Conservation (phyloP, 768 basidiomycete genomes). For the Pholiota molesta region DNA sequence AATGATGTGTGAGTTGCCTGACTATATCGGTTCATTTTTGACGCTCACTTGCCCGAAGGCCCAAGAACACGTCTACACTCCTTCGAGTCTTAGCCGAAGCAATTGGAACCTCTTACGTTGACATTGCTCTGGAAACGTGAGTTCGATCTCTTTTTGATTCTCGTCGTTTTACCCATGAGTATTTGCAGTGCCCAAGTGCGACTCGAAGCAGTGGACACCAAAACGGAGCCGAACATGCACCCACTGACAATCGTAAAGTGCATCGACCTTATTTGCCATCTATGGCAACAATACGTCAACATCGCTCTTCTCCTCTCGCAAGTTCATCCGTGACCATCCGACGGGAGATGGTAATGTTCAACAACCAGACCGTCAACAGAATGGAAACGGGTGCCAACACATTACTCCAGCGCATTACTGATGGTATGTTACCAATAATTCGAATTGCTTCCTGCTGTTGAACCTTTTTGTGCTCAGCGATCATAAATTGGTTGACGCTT, state of each 20-base stretch:
- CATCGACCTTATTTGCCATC: conserved; percentile 87
- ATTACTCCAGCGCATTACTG: conserved; percentile 79
- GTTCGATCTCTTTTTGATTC: conserved; percentile 29
- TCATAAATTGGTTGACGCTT: conserved; percentile 71
- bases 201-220: conserved; percentile 74
- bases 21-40: background rate
- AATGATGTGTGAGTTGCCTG: conserved; percentile 76
- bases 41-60: conserved; percentile 47
- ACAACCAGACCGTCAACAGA: conserved; percentile 83
- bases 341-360: conserved; percentile 91
- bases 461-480: conserved; percentile 42
- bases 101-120: conserved; percentile 82
- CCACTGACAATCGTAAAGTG: conserved; percentile 64
- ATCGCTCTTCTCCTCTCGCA: conserved; percentile 89
- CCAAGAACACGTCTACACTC: conserved; percentile 86
- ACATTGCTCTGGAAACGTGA: conserved; percentile 91
- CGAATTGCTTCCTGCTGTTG: background rate
- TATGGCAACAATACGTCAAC: conserved; percentile 97
- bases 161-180: conserved; percentile 7
- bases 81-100: conserved; percentile 86
- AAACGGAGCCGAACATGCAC: conserved; percentile 79
- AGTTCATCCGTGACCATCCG: conserved; percentile 84
- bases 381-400: conserved; percentile 83
- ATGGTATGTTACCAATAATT: conserved; percentile 53
- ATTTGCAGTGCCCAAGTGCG: conserved; percentile 65